Evolutionary conservation across 2,329 filamentous ascomycete genomes (phyloP), one percentile per base, ranked within the genome.

Genomic region (Microcyclosporella mali): DNA sequence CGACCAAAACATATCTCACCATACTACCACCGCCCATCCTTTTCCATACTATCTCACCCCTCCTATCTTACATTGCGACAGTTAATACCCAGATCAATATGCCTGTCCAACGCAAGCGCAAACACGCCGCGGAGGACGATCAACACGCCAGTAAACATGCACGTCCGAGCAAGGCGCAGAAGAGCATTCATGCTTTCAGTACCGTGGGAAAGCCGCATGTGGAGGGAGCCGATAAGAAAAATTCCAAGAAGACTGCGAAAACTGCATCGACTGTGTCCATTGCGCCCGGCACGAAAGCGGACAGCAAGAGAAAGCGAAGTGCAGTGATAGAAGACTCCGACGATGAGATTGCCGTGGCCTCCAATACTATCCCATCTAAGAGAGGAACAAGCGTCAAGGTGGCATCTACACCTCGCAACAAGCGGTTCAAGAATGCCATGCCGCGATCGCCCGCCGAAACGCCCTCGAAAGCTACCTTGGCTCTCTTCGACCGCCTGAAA

Each of bases 81-180:
- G 80, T 79, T 52, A 80, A 43, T 78, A 49, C 21, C n/a, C 18
- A 40, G 12, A 17, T n/a, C 40, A 51, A 33, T 33, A 62, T 59
- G 56, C 50, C 57, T 21, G 41, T 41, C 15, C 38, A 43, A 40
- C 45, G 56, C 29, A 62, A 62, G 44, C 54, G 59, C 42, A 62
- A 59, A 49, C 48, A 49, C 39, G 46, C 45, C 19, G 46, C 45
- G 7, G 29, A 45, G 12, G 53, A 53, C 29, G 46, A 49, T 12
- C 38, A 46, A 17, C 32, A 41, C 11, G n/a, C 47, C 32, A 45
- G 43, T 51, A 55, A 56, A 56, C 56, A 58, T 47, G 53, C 49
- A 16, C 46, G 46, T 28, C 43, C 44, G 15, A 46, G 34, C 40
- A 53, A 40, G 31, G 43, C 45, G 14, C 46, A 47, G 42, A 47